Evolutionary conservation across 1,284 basidiomycete species (phyloP).

Genomic region (Omphalotus olearius): DNA sequence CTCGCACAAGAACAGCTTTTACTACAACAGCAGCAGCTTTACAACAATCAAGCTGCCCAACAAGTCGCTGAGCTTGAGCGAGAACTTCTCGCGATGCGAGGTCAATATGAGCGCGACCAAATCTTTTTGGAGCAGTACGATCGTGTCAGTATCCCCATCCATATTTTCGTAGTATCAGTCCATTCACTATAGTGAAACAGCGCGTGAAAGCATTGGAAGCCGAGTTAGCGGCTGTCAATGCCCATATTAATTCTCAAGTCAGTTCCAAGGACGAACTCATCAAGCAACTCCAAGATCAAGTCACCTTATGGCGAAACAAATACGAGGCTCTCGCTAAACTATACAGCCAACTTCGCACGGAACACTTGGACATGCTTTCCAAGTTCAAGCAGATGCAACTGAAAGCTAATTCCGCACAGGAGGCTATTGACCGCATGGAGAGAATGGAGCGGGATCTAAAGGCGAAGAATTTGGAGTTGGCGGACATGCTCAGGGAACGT

Average conservation of each 20-base stretch:
- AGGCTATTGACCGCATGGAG: conserved; percentile 99
- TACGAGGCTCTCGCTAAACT: conserved; percentile 98
- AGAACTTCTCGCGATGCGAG: conserved; percentile 89
- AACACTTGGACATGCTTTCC: conserved; percentile 95
- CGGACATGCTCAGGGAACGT: conserved; percentile 98
- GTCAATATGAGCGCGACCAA: conserved; percentile 98
- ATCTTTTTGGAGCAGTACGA: conserved; percentile 99
- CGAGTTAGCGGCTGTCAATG: conserved; percentile 77
- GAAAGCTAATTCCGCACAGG: conserved; percentile 97
- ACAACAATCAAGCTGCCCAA: conserved; percentile 65
- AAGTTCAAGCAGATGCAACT: conserved; percentile 98
- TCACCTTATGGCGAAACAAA: conserved; percentile 96
- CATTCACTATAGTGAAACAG: conserved; percentile 32
- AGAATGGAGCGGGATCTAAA: conserved; percentile 98
- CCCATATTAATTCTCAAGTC: conserved; percentile 87
- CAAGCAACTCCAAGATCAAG: conserved; percentile 94
- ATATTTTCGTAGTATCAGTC: conserved; percentile 1
- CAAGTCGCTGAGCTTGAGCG: conserved; percentile 82
- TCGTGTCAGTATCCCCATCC: conserved; percentile 49
- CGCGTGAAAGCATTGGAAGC: conserved; percentile 96
- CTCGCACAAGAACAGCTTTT: conserved; percentile 86
- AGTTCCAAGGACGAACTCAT: conserved; percentile 94
- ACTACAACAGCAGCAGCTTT: conserved; percentile 75
- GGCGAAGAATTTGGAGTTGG: conserved; percentile 96
- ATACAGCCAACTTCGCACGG: conserved; percentile 95